Base-by-base conservation (phyloP, 1,284 basidiomycete species). In the Sporisorium iseilematis-ciliati region DNA sequence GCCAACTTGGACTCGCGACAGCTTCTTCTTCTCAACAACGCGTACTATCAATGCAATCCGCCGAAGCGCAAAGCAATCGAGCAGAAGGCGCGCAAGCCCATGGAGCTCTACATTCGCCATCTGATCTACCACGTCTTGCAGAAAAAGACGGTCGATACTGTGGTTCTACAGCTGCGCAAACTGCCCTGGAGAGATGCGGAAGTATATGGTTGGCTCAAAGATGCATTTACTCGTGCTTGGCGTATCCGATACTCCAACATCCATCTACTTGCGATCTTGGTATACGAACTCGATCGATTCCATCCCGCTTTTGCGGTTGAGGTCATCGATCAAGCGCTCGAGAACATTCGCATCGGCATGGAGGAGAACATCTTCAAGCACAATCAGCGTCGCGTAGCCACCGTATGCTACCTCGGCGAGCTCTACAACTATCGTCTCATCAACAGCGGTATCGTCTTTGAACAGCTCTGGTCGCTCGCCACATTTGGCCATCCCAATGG, bases 41-140 rank as follows among this genome's bases (percentile, higher is more conserved):
- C 97, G 0, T 99, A 98, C 86, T 99, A 98, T 84, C 94, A 98
- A 91, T 97, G 95, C 86, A 97, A 99, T 82, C 97, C 97, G 3
- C 97, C 97, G 0, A 95, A 98, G 80, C 91, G 97, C 59, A 90
- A 91, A 0, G 93, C 93, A 0, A 89, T 91, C 41, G 89, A 93
- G 79, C 91, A 92, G 69, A 95, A 97, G 84, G 89, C 92, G 74
- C 90, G 94, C n/a, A 88, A 91, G 2, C 91, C 91, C 0, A 92
- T 95, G 87, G 93, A 97, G 80, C 89, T 93, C 38, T 99, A 97
- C 87, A 93, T 98, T 75, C 91, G 92, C 20, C 93, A 99, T 84
- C 89, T 99, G 14, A 90, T 99, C 61, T 94, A 93, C 84, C 92
- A 99, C 80, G 92, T 96, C 26, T 89, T 98, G 41, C 88, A 92